phyloP scores from a whole-genome alignment of 805 yeast species.

The Yamadazyma paraphyllophila region DNA sequence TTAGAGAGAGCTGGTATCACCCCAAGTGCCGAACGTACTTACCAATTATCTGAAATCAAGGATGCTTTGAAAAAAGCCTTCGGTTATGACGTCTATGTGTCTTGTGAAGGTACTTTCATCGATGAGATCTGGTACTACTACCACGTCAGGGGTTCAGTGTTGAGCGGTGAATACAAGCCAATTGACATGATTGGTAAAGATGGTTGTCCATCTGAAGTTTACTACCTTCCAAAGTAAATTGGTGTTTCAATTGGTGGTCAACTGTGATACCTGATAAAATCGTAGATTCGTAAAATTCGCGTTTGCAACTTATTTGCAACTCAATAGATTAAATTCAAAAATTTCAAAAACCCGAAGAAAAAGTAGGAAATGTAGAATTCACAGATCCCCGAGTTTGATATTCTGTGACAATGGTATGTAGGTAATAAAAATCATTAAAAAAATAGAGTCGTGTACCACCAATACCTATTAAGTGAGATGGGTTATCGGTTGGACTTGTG shows the following conservation, averaged over 20 bases:
- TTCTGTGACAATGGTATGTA: too few species aligned
- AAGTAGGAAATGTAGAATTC: too few species aligned
- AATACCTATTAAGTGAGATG: too few species aligned
- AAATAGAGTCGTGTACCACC: neutral
- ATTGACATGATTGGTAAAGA: slow-evolving; percentile 57
- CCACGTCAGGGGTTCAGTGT: slow-evolving; percentile 68
- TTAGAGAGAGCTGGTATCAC: slow-evolving; percentile 65
- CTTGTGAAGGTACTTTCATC: slow-evolving; percentile 48
- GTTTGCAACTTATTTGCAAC: slow-evolving; percentile 1
- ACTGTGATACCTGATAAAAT: neutral
- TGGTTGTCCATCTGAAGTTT: slow-evolving; percentile 62
- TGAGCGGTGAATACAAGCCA: slow-evolving; percentile 58
- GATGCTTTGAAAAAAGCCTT: slow-evolving; percentile 50
- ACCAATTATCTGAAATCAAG: slow-evolving; percentile 54
- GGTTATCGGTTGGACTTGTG: neutral
- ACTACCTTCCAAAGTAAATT: slow-evolving; percentile 19
- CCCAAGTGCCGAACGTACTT: slow-evolving; percentile 60
- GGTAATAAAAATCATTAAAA: neutral
- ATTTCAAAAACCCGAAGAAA: neutral
- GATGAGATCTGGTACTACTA: slow-evolving; percentile 81
- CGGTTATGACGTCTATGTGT: slow-evolving; percentile 57
- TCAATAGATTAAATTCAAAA: neutral
- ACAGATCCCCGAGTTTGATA: too few species aligned
- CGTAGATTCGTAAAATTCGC: slow-evolving; percentile 1
- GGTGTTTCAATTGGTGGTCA: neutral